A percentile compares a stretch with the other conserved stretches of the same genome.
Evolutionary conservation across 1,284 basidiomycete species (phyloP).

Genomic region (Ceratobasidium sp.): DNA sequence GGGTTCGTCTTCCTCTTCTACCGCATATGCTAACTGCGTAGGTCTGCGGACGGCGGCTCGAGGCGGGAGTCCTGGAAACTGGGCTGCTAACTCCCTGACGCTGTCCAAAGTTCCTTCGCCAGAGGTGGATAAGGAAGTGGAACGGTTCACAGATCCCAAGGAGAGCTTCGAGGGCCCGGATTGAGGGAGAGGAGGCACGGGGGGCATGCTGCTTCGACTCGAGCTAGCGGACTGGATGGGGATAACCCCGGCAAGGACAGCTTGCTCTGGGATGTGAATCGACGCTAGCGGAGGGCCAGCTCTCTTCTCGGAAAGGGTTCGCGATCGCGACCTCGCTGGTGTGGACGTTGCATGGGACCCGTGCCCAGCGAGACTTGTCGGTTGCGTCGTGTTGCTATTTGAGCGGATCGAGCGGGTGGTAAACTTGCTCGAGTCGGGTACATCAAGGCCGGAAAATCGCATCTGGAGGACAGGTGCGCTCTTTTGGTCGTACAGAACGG

Average conservation of each 20-base stretch:
- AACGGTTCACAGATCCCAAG: conserved; percentile 10
- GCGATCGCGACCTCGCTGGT: conserved; percentile 3
- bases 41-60: conserved; percentile 12
- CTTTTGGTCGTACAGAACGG: conserved; percentile 29
- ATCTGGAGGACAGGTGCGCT: conserved; percentile 26
- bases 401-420: not conserved
- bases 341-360: conserved; percentile 10
- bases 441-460: conserved; percentile 32
- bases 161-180: not conserved
- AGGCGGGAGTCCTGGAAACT: conserved; percentile 12
- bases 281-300: conserved; percentile 14
- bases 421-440: conserved; percentile 18
- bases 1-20: conserved; percentile 27
- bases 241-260: conserved; percentile 6
- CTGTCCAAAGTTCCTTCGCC: conserved; percentile 13
- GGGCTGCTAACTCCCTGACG: not conserved
- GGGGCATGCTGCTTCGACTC: not conserved
- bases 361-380: conserved; percentile 18
- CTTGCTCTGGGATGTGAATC: conserved; percentile 10
- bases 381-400: not conserved
- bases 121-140: conserved; percentile 7
- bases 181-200: not conserved
- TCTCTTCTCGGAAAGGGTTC: conserved; percentile 27
- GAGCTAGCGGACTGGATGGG: conserved; percentile 5
- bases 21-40: conserved; percentile 27